Percentiles rank a stretch among this genome's conserved stretches.
phyloP scores from a whole-genome alignment of 352 stramenopile species.

The Phytophthora constricta region DNA sequence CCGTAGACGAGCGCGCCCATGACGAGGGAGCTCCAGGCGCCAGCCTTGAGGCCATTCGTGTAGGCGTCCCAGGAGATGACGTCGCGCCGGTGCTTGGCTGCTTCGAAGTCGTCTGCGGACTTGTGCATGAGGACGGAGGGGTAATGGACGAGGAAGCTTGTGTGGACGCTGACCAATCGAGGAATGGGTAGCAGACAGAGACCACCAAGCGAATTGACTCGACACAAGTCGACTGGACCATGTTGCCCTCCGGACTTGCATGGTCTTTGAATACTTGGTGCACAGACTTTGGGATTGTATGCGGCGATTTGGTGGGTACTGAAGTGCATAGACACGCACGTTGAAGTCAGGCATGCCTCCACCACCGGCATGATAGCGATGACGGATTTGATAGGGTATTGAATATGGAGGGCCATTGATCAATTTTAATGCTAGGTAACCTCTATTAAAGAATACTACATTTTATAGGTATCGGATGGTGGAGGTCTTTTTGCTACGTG shows the following conservation, averaged over 20 bases:
- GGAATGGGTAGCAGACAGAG: slow-evolving; percentile 16
- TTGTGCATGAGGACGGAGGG: slow-evolving; percentile 25
- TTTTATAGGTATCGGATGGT: too few species aligned
- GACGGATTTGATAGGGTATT: too few species aligned
- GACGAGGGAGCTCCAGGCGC: slow-evolving; percentile 25
- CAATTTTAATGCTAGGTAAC: too few species aligned
- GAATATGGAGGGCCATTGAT: too few species aligned
- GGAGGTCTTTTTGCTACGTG: too few species aligned
- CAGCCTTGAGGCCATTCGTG: slow-evolving; percentile 39
- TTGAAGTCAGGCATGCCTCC: not conserved
- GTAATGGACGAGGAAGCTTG: slow-evolving; percentile 4
- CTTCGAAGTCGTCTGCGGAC: slow-evolving; percentile 25
- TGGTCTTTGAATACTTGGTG: not conserved
- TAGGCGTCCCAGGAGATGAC: slow-evolving; percentile 47
- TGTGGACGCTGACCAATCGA: slow-evolving; percentile 5
- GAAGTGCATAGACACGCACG: too few species aligned
- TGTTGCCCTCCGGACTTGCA: too few species aligned
- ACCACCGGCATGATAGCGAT: too few species aligned
- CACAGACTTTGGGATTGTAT: too few species aligned
- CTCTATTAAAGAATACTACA: too few species aligned
- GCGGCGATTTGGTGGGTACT: not conserved
- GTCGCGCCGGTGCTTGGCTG: slow-evolving; percentile 35
- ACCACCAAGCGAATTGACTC: too few species aligned
- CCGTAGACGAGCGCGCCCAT: slow-evolving; percentile 33
- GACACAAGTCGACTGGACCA: too few species aligned